phyloP scores from a whole-genome alignment of 1,284 basidiomycete species.

The Sporisorium reilianum region DNA sequence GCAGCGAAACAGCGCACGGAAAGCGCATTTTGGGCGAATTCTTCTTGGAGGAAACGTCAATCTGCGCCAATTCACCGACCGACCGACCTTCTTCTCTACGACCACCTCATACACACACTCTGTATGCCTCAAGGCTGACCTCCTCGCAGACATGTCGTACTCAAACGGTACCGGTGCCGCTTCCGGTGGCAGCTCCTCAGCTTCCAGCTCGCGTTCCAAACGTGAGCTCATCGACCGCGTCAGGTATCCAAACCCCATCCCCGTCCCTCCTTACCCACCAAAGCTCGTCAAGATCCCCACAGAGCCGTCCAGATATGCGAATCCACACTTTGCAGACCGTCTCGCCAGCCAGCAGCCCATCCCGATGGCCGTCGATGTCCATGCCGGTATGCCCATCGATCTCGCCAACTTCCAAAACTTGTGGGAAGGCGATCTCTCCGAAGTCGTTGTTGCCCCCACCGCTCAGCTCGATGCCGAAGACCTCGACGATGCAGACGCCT shows the following conservation, averaged over 20 bases:
- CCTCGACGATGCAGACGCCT: slow-evolving; percentile 64
- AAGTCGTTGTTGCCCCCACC: slow-evolving; percentile 30
- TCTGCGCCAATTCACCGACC: neutral
- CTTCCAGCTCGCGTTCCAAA: slow-evolving; percentile 38
- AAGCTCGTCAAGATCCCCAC: slow-evolving; percentile 62
- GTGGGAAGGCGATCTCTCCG: slow-evolving; percentile 58
- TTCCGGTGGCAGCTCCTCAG: slow-evolving; percentile 15
- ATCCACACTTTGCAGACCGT: slow-evolving; percentile 62
- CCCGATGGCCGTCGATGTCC: slow-evolving; percentile 63
- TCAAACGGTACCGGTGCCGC: slow-evolving; percentile 28
- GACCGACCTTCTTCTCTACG: neutral
- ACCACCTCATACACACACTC: slow-evolving; percentile 1
- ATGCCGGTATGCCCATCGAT: slow-evolving; percentile 67
- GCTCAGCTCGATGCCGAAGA: slow-evolving; percentile 30
- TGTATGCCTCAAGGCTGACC: neutral
- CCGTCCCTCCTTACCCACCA: slow-evolving; percentile 66
- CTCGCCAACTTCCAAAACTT: slow-evolving; percentile 61
- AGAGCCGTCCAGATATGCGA: slow-evolving; percentile 58
- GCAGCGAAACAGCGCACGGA: neutral
- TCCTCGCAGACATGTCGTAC: slow-evolving; percentile 38
- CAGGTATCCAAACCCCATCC: slow-evolving; percentile 68
- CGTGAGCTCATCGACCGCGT: slow-evolving; percentile 68
- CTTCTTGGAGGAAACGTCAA: slow-evolving; percentile 11
- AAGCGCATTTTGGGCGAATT: neutral
- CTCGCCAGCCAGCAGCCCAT: slow-evolving; percentile 61